A percentile compares a stretch with the other conserved stretches of the same genome.
phyloP scores from a whole-genome alignment of 2,329 filamentous ascomycete species.

The Aspergillus sp. region DNA sequence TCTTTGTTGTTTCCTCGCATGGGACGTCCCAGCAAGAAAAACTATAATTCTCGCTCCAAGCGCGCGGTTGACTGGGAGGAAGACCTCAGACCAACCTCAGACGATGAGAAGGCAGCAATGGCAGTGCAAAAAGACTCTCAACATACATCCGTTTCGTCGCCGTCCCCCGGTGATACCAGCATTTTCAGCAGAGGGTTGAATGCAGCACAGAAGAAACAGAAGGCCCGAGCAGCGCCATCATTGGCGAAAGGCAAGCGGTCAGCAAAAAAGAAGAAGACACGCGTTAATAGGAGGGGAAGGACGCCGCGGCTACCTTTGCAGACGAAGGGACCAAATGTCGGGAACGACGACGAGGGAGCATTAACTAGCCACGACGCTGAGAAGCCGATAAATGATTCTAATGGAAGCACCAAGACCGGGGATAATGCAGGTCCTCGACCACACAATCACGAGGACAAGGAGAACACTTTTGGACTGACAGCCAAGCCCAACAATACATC shows the following conservation, averaged over 20 bases:
- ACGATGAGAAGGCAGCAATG: slow-evolving; percentile 10
- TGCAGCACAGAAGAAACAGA: not conserved
- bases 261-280: slow-evolving; percentile 4
- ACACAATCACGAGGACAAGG: no score
- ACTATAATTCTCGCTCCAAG: slow-evolving; percentile 10
- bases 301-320: not conserved
- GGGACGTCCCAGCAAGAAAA: slow-evolving; percentile 11
- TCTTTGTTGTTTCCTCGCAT: slow-evolving; percentile 10
- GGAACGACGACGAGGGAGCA: not conserved
- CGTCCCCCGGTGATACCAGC: slow-evolving; percentile 1
- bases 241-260: not conserved
- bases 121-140: slow-evolving; percentile 1
- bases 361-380: not conserved
- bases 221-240: not conserved
- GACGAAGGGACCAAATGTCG: not conserved
- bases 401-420: not conserved
- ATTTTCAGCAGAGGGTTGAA: not conserved
- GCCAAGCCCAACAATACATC: not conserved
- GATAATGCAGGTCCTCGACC: no score
- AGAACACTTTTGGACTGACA: no score
- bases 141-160: slow-evolving; percentile 12
- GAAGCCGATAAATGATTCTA: not conserved
- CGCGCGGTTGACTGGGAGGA: slow-evolving; percentile 25
- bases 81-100: slow-evolving; percentile 21
- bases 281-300: not conserved